A percentile compares a stretch with the other conserved stretches of the same genome.
These are phyloP conservation scores for Sugiyamaella castrensis DNA, from an alignment of 1,139 yeast genomes.

Conservation along the genomic window DNA sequence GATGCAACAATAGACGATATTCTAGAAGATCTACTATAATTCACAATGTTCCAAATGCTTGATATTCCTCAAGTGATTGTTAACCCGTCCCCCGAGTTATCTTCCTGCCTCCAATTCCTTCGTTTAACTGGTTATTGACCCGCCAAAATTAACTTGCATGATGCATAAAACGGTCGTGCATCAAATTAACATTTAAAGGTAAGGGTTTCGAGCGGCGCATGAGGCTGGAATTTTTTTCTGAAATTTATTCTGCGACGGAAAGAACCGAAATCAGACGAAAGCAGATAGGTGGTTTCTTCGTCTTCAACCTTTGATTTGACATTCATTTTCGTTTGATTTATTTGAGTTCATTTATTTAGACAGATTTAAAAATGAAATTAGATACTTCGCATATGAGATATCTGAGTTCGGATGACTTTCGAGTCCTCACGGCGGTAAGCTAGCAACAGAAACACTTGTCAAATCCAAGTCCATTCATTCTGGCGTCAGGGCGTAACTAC, in stretches of 20 bases:
- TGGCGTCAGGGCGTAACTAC: no score
- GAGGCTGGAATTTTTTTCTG: not conserved
- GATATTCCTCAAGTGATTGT: no score
- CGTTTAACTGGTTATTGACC: no score
- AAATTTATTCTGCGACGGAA: not conserved
- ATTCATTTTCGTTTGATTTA: not conserved
- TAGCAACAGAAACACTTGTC: not conserved
- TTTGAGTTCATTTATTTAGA: no score
- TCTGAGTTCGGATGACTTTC: slow-evolving; percentile 83
- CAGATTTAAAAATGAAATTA: slow-evolving; percentile 60
- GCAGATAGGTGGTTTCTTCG: no score
- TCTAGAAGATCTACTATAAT: no score
- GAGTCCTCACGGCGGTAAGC: slow-evolving; percentile 74
- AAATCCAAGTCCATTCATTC: no score
- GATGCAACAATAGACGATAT: no score
- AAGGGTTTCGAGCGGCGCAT: not conserved
- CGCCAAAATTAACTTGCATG: no score
- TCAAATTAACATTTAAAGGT: not conserved
- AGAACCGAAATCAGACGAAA: not conserved
- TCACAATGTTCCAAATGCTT: no score
- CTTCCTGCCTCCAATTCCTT: no score
- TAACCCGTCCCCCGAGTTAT: no score
- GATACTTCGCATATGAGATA: slow-evolving; percentile 94
- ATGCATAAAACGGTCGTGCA: not conserved
- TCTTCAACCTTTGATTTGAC: not conserved